Percentiles rank a stretch among this genome's conserved stretches.
Conservation (phyloP, 768 basidiomycete genomes). For the Boletus sp. region DNA sequence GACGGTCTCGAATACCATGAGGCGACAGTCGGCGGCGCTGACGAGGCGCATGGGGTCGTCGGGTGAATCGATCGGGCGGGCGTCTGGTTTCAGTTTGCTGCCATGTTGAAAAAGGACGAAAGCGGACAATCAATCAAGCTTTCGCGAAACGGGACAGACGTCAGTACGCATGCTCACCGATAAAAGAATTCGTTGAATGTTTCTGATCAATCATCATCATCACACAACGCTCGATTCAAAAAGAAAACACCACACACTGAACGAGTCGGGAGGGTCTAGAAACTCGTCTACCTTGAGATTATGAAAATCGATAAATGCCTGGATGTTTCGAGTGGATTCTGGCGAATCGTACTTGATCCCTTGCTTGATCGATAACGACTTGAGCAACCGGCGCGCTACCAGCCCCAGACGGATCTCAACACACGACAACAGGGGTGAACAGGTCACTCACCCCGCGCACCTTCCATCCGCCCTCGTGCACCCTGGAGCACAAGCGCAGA, state of each 20-base stretch:
- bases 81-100: constrained; percentile 82
- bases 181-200: constrained; percentile 95
- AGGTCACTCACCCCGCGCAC: constrained; percentile 61
- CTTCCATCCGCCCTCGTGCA: constrained; percentile 85
- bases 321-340: constrained; percentile 80
- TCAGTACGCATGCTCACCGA: constrained; percentile 37
- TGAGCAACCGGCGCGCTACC: constrained; percentile 64
- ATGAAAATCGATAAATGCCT: constrained; percentile 87
- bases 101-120: constrained; percentile 1
- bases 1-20: constrained; percentile 90
- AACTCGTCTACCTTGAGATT: constrained; percentile 80
- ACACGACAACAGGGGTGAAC: background rate
- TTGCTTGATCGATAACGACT: constrained; percentile 89
- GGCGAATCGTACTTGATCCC: constrained; percentile 89
- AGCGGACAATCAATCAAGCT: too few species aligned
- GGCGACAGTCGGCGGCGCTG: constrained; percentile 91
- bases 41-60: constrained; percentile 78
- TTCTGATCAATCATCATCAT: constrained; percentile 40
- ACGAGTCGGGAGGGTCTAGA: constrained; percentile 75
- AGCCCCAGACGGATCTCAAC: constrained; percentile 40
- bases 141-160: background rate
- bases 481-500: constrained; percentile 43
- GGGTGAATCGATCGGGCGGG: constrained; percentile 69
- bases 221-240: background rate
- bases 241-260: constrained; percentile 51